phyloP scores from a whole-genome alignment of 805 yeast genomes.

The Kuraishia hungarica region DNA sequence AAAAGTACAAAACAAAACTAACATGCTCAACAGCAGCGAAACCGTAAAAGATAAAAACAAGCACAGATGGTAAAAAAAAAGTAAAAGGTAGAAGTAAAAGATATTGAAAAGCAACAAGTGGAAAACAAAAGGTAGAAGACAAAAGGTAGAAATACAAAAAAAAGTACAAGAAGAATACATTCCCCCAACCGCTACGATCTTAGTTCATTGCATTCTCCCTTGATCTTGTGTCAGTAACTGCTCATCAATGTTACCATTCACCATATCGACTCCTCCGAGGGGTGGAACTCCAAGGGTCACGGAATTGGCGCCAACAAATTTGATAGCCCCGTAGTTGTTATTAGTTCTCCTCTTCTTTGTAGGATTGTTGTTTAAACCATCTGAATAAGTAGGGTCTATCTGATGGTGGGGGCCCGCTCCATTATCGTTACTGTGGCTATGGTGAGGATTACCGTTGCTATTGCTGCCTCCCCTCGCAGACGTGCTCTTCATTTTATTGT shows the following conservation, averaged over 20 bases:
- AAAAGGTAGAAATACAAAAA: neutral
- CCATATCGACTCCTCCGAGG: constrained; percentile 5
- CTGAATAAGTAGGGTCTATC: neutral
- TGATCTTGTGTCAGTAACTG: constrained; percentile 2
- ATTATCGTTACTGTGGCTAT: constrained; percentile 4
- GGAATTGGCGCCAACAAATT: constrained; percentile 2
- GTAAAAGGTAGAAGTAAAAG: neutral
- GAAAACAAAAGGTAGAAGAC: neutral
- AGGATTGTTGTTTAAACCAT: constrained; percentile 1
- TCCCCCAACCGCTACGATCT: neutral
- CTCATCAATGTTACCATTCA: constrained; percentile 5
- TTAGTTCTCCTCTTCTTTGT: constrained; percentile 1
- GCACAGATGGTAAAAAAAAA: neutral
- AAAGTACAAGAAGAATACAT: neutral
- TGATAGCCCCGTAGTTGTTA: constrained; percentile 5
- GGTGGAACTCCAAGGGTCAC: constrained; percentile 6
- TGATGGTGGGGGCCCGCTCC: constrained; percentile 5
- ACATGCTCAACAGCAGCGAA: too few species aligned
- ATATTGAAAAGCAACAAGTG: too few species aligned
- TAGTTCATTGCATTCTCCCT: neutral
- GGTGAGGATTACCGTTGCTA: neutral
- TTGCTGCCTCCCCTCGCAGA: constrained; percentile 3
- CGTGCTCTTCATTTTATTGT: constrained; percentile 5
- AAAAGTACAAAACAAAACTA: too few species aligned
- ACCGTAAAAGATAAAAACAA: neutral